Percentiles rank a stretch among this genome's conserved stretches.
Evolutionary conservation across 768 basidiomycete genomes (phyloP).

Genomic region (Lactarius deliciosus): DNA sequence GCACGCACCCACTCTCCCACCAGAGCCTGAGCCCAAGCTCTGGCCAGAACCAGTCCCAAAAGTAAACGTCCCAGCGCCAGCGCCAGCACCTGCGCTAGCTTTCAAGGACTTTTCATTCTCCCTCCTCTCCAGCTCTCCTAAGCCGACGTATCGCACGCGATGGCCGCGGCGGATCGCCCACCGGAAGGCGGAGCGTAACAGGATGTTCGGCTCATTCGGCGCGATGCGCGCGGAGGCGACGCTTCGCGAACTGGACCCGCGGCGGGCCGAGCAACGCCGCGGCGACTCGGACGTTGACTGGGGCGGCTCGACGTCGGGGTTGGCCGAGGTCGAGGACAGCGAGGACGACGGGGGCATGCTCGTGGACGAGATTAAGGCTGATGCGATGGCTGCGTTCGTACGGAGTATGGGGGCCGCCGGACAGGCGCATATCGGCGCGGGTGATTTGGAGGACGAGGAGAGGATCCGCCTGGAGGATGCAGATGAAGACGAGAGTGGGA

Average conservation of each 20-base stretch:
- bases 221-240: constrained; percentile 56
- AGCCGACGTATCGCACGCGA: constrained; percentile 32
- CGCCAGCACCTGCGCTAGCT: constrained; percentile 26
- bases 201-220: constrained; percentile 49
- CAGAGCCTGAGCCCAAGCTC: background rate
- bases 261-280: constrained; percentile 51
- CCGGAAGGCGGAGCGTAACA: constrained; percentile 33
- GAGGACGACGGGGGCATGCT: constrained; percentile 40
- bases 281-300: constrained; percentile 72
- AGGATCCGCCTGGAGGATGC: constrained; percentile 52
- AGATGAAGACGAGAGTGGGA: constrained; percentile 43
- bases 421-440: constrained; percentile 55
- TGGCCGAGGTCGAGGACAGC: constrained; percentile 20
- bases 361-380: constrained; percentile 51
- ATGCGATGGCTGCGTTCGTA: constrained; percentile 55
- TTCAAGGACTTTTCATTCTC: constrained; percentile 40
- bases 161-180: constrained; percentile 27
- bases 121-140: constrained; percentile 34
- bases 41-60: background rate
- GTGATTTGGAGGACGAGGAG: constrained; percentile 60
- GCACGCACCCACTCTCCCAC: background rate
- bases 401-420: constrained; percentile 50
- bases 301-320: constrained; percentile 44
- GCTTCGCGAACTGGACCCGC: constrained; percentile 43
- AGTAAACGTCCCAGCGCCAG: background rate